A percentile compares a stretch with the other conserved stretches of the same genome.
Conservation (phyloP, 768 basidiomycete species). For the Russula olivacea region DNA sequence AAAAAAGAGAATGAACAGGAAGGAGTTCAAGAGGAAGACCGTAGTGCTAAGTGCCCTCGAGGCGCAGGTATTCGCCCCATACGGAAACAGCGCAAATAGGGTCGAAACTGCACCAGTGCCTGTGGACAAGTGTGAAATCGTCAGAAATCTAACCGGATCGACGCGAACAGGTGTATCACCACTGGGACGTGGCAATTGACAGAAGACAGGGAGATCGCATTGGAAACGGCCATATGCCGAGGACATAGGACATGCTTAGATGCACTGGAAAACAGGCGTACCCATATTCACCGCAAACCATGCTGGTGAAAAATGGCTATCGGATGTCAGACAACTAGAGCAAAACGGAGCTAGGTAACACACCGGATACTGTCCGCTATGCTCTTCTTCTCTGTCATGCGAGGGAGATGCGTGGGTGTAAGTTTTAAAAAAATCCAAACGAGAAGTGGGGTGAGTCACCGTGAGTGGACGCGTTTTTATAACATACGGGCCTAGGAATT, state of each 20-base stretch:
- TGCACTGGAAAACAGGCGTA: slow-evolving; percentile 25
- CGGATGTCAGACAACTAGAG: not conserved
- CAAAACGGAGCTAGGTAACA: slow-evolving; percentile 4
- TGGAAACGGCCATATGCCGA: not conserved
- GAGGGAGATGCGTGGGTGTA: not conserved
- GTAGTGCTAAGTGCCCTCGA: slow-evolving; percentile 41
- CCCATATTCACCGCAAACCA: slow-evolving; percentile 56
- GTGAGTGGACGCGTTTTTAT: not conserved
- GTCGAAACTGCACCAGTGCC: slow-evolving; percentile 50
- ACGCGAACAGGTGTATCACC: not conserved
- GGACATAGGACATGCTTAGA: not conserved
- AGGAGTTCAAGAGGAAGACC: slow-evolving; percentile 54
- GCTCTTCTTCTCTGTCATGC: slow-evolving; percentile 27
- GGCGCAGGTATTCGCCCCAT: slow-evolving; percentile 38
- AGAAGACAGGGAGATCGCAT: not conserved
- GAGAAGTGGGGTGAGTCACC: not conserved
- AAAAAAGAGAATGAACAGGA: slow-evolving; percentile 37
- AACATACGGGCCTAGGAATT: slow-evolving; percentile 1
- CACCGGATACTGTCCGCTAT: slow-evolving; percentile 36
- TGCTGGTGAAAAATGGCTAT: slow-evolving; percentile 47
- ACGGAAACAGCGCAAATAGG: slow-evolving; percentile 54
- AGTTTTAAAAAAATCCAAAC: not conserved
- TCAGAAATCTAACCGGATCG: not conserved
- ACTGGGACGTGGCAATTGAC: not conserved
- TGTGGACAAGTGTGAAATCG: not conserved